These are phyloP conservation scores for Peronospora destructor DNA, from an alignment of 352 stramenopile species.

Conservation along the genomic window DNA sequence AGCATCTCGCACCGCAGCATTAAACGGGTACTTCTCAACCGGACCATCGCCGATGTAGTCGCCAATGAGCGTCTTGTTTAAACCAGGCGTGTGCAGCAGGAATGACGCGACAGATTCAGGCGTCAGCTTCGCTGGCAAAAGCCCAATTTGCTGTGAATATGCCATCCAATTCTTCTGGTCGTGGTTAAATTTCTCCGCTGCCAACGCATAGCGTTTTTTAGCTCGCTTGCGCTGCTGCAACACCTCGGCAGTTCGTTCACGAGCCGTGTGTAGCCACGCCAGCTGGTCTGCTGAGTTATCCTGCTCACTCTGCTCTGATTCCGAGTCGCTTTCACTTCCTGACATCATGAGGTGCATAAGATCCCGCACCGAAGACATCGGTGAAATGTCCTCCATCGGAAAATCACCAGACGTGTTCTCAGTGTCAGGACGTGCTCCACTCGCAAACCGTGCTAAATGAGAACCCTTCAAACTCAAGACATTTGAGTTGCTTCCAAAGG, in stretches of 20 bases:
- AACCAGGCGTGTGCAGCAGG: slow-evolving; percentile 88
- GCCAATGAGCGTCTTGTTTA: slow-evolving; percentile 92
- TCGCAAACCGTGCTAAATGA: slow-evolving; percentile 61
- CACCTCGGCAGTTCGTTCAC: slow-evolving; percentile 80
- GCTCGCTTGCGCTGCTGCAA: slow-evolving; percentile 88
- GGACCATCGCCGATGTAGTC: slow-evolving; percentile 95
- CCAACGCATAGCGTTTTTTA: slow-evolving; percentile 86
- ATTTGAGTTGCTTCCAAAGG: slow-evolving; percentile 22
- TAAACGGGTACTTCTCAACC: slow-evolving; percentile 94
- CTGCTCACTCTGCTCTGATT: slow-evolving; percentile 48
- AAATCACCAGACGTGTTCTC: slow-evolving; percentile 34
- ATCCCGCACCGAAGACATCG: slow-evolving; percentile 74
- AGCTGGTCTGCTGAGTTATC: slow-evolving; percentile 49
- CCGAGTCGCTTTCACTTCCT: slow-evolving; percentile 65
- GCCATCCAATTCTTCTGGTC: slow-evolving; percentile 89
- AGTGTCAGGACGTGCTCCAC: slow-evolving; percentile 21
- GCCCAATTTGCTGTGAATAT: slow-evolving; percentile 81
- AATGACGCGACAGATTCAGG: slow-evolving; percentile 88
- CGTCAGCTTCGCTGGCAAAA: slow-evolving; percentile 80
- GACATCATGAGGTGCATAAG: slow-evolving; percentile 82
- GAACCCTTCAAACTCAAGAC: slow-evolving; percentile 55
- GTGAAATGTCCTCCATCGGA: slow-evolving; percentile 73
- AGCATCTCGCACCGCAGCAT: slow-evolving; percentile 76
- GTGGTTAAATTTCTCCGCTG: slow-evolving; percentile 93
- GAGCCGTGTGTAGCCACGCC: slow-evolving; percentile 76